Conservation (phyloP, 2,329 filamentous ascomycete species). For the Colletotrichum filicis region DNA sequence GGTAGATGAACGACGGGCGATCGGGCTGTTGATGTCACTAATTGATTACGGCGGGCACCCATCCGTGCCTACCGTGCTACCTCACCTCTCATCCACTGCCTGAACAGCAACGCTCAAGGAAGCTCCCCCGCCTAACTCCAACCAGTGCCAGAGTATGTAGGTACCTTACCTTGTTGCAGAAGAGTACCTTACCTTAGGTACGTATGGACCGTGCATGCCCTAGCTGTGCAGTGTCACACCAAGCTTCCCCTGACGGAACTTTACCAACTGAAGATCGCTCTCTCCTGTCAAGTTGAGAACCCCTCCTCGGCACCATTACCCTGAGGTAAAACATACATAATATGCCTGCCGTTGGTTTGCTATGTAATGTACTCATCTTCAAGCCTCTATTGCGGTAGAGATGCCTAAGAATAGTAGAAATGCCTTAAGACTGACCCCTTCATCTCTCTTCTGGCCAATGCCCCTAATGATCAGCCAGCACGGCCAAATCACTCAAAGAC, state of each 20-base stretch:
- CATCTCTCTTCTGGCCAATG: neutral
- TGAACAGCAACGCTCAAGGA: neutral
- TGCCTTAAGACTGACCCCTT: neutral
- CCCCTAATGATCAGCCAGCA: neutral
- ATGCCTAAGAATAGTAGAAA: neutral
- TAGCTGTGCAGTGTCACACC: neutral
- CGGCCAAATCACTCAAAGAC: neutral
- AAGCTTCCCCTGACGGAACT: neutral
- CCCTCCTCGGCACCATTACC: too few species aligned
- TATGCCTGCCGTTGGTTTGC: too few species aligned
- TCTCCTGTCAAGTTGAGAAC: too few species aligned
- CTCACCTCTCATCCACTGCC: neutral
- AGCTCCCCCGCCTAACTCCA: neutral
- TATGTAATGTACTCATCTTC: too few species aligned
- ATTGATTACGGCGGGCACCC: constrained; percentile 7
- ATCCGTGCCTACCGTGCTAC: neutral
- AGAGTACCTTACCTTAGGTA: too few species aligned
- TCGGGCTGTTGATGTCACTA: constrained; percentile 32
- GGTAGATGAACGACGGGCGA: constrained; percentile 4
- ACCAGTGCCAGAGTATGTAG: too few species aligned
- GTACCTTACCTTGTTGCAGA: too few species aligned
- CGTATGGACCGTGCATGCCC: constrained; percentile 12
- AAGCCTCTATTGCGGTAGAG: neutral
- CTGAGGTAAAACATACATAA: too few species aligned
- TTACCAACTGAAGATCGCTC: neutral